Percentiles rank a stretch among this genome's conserved stretches.
Conservation (phyloP, 1,284 basidiomycete species). For the Lignosus rhinocerotis region DNA sequence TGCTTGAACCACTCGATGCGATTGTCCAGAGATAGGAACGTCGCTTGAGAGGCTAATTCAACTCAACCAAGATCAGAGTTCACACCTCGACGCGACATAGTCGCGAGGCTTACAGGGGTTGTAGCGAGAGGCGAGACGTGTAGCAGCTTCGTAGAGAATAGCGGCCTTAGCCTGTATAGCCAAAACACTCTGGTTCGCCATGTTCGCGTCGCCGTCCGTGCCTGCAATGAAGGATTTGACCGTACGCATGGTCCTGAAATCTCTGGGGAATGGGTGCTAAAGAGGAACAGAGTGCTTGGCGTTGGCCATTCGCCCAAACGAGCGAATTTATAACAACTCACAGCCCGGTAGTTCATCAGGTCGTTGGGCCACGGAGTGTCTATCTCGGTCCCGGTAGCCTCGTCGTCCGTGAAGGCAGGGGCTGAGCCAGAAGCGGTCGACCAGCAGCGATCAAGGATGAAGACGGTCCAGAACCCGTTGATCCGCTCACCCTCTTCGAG, state of each 20-base stretch:
- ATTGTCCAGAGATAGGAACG: slow-evolving; percentile 32
- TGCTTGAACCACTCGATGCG: slow-evolving; percentile 33
- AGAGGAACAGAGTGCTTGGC: neutral
- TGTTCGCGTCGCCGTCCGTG: slow-evolving; percentile 20
- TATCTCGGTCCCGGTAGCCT: slow-evolving; percentile 33
- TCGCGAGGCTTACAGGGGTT: slow-evolving; percentile 27
- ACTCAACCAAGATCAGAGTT: slow-evolving; percentile 15
- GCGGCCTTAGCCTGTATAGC: slow-evolving; percentile 40
- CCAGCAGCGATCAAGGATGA: slow-evolving; percentile 45
- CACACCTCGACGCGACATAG: neutral
- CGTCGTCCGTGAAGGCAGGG: slow-evolving; percentile 34
- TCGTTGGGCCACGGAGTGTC: slow-evolving; percentile 47
- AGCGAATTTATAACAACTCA: slow-evolving; percentile 17
- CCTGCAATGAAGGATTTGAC: slow-evolving; percentile 35
- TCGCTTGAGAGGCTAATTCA: slow-evolving; percentile 26
- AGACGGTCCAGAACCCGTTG: slow-evolving; percentile 48
- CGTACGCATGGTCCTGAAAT: slow-evolving; percentile 29
- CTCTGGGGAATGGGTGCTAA: slow-evolving; percentile 26
- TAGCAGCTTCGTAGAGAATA: slow-evolving; percentile 38
- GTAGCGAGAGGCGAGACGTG: slow-evolving; percentile 28
- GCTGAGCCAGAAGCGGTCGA: slow-evolving; percentile 38
- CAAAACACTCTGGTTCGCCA: slow-evolving; percentile 28
- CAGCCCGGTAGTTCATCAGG: slow-evolving; percentile 33
- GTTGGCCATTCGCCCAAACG: neutral
- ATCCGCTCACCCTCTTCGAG: slow-evolving; percentile 48